phyloP scores from a whole-genome alignment of 768 basidiomycete species.

The Filobasidium wieringae region DNA sequence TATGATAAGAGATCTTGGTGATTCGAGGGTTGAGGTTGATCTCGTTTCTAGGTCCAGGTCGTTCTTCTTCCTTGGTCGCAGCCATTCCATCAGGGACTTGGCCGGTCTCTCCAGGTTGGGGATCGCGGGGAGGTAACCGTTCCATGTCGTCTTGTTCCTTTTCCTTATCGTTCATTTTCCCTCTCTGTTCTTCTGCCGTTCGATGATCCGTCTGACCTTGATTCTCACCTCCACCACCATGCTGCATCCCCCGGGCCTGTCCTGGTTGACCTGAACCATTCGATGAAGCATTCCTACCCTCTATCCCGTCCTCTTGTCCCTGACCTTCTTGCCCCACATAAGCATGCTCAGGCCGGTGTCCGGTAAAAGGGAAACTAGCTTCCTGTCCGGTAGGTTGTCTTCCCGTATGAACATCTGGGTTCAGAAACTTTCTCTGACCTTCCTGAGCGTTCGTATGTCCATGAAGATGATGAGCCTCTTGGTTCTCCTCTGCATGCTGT shows the following conservation, averaged over 20 bases:
- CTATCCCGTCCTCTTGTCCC: background rate
- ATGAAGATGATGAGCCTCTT: background rate
- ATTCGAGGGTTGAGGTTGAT: constrained; percentile 31
- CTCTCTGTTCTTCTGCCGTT: background rate
- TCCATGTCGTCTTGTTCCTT: constrained; percentile 5
- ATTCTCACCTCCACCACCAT: background rate
- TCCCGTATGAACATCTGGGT: background rate
- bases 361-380: background rate
- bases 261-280: no score
- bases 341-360: background rate
- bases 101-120: constrained; percentile 25
- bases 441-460: background rate
- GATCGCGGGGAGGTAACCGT: constrained; percentile 7
- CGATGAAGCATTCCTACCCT: background rate
- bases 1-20: constrained; percentile 28
- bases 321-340: background rate
- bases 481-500: background rate
- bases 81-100: constrained; percentile 19
- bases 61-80: constrained; percentile 28
- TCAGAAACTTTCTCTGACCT: background rate
- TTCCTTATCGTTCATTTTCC: background rate
- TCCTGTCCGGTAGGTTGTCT: background rate
- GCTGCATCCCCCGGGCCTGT: background rate
- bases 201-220: background rate
- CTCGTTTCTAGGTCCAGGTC: constrained; percentile 30